Conservation (phyloP, 768 basidiomycete species). For the Kwoniella dendrophila region DNA sequence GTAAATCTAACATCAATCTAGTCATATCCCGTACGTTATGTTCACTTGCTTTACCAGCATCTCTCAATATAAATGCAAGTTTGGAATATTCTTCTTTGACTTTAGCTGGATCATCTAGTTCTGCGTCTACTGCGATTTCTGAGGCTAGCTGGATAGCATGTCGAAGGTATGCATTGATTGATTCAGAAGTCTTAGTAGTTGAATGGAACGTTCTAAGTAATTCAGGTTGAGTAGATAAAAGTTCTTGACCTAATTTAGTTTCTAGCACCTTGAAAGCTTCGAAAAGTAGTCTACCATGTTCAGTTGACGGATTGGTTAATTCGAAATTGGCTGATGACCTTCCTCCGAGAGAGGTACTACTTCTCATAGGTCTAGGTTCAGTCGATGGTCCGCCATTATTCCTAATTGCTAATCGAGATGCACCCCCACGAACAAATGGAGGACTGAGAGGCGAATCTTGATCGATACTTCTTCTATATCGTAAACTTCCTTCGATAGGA, state of each 20-base stretch:
- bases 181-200: conserved; percentile 31
- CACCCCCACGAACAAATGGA: conserved; percentile 16
- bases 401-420: conserved; percentile 16
- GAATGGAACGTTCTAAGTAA: conserved; percentile 31
- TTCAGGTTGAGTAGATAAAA: conserved; percentile 23
- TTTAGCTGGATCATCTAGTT: conserved; percentile 24
- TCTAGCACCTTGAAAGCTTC: conserved; percentile 46
- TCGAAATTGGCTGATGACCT: conserved; percentile 23
- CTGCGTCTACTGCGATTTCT: conserved; percentile 22
- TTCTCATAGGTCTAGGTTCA: conserved; percentile 40
- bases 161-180: conserved; percentile 27
- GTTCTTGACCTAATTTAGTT: conserved; percentile 30
- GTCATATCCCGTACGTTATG: conserved; percentile 46
- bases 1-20: conserved; percentile 41
- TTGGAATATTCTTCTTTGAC: conserved; percentile 17
- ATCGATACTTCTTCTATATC: conserved; percentile 24
- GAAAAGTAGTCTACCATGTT: conserved; percentile 48
- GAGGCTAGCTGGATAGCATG: conserved; percentile 25
- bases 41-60: conserved; percentile 35
- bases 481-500: conserved; percentile 30
- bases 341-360: conserved; percentile 31
- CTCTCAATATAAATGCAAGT: conserved; percentile 26
- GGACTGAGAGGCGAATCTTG: conserved; percentile 30
- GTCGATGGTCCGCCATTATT: conserved; percentile 21
- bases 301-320: conserved; percentile 22